Evolutionary conservation across 352 stramenopile genomes (phyloP), one percentile per base, ranked within the genome.

Genomic region (Globisporangium orthogonon): DNA sequence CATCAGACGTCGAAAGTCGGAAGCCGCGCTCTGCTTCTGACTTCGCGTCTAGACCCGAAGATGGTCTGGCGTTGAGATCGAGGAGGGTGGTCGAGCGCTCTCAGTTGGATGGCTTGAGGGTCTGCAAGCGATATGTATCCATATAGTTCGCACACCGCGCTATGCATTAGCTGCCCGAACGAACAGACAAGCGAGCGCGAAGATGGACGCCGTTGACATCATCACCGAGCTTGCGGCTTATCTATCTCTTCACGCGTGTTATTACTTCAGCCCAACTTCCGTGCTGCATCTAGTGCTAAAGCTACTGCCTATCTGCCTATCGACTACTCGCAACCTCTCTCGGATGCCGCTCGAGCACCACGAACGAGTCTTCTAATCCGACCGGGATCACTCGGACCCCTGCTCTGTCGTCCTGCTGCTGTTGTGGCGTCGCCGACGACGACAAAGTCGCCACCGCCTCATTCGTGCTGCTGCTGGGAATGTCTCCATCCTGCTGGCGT

Each of bases 361-460:
- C 81, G 51, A 91, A 91, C 49, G 81, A 91, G 9, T 87, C 81
- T 30, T 86, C 78, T 45, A 91, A 67, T 43, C 49, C 57, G 50
- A 61, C 33, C 7, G 43, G 6, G 13, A 48, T 10, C 43, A 37
- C 33, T 50, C 15, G 35, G 52, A 55, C 47, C 41, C 23, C 23
- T 23, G 14, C 57, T 53, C 46, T 55, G 56, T 61, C 41, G 44
- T 48, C 37, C 56, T 56, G 49, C 44, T 51, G 40, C 47, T 48
- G 33, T 33, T 7, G 1, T 7, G n/a, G 13, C 18, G 13, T 23
- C 23, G 23, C 23, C 23, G 23, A 23, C 23, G 23, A 23, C 23
- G 23, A 23, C 23, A 23, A 23, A 23, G 23, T 23, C 23, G 23
- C 23, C 23, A 23, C 23, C 23, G 23, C 23, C 23, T 23, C 23